Percentiles rank a stretch among this genome's conserved stretches.
phyloP scores from a whole-genome alignment of 2,329 filamentous ascomycete genomes.

The Aspergillus sp. region DNA sequence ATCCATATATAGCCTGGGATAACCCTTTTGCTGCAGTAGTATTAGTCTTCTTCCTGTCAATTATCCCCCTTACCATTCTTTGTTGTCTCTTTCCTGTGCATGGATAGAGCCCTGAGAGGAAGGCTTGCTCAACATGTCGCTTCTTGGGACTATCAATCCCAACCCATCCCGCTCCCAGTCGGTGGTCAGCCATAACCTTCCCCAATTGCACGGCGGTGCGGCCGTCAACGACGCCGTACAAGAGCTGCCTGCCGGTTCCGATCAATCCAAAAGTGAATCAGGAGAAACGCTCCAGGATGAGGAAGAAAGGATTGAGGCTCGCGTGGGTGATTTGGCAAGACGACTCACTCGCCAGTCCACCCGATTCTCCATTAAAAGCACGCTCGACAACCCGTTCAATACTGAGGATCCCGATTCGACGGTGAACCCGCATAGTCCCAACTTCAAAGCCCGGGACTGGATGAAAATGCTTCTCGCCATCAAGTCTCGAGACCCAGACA shows the following conservation, averaged over 20 bases:
- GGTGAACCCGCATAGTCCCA: constrained; percentile 18
- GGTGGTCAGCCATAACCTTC: constrained; percentile 17
- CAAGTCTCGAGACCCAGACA: constrained; percentile 18
- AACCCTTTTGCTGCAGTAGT: no score
- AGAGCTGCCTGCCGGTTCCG: not conserved
- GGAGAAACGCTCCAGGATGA: constrained; percentile 12
- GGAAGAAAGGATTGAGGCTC: constrained; percentile 8
- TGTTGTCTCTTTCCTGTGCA: not conserved
- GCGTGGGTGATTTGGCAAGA: constrained; percentile 8
- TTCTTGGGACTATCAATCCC: constrained; percentile 10
- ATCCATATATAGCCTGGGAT: no score
- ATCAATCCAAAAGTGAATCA: constrained; percentile 14
- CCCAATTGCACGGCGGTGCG: not conserved
- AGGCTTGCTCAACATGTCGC: constrained; percentile 10
- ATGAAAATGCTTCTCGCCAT: constrained; percentile 20
- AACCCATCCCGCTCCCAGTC: constrained; percentile 12
- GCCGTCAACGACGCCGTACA: no score
- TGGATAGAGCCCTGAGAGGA: no score
- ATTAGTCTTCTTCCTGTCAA: not conserved
- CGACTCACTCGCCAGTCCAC: constrained; percentile 23
- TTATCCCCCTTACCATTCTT: not conserved
- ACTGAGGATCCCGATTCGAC: constrained; percentile 18
- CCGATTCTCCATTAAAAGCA: constrained; percentile 12
- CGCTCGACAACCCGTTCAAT: constrained; percentile 18
- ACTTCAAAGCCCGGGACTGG: constrained; percentile 22